Evolutionary conservation across 169 alveolate genomes (phyloP).

Genomic region (Eimeria maxima): DNA sequence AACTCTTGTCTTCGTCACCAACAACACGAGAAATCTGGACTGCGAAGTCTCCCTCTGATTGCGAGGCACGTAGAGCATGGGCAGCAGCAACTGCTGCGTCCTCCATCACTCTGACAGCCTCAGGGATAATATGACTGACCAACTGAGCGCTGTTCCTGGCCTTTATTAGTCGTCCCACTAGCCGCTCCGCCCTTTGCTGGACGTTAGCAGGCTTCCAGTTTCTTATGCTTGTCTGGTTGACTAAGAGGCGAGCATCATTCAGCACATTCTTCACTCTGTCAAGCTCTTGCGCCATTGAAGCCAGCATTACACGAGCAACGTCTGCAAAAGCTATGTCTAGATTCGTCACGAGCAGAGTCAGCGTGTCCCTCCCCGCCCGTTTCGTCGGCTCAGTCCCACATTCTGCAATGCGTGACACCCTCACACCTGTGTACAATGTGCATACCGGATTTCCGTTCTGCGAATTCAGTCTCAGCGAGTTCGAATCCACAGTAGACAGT

Average conservation of each 20-base stretch:
- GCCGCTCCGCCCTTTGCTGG: slow-evolving; percentile 32
- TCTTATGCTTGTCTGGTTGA: not conserved
- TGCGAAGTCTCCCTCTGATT: not conserved
- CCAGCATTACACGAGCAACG: slow-evolving; percentile 59
- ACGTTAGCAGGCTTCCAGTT: not conserved
- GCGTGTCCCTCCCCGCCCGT: not conserved
- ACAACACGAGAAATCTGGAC: not conserved
- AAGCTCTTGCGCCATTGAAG: not conserved
- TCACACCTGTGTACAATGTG: slow-evolving; percentile 54
- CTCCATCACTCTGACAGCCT: slow-evolving; percentile 60
- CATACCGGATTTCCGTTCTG: slow-evolving; percentile 55
- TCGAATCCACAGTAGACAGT: not conserved
- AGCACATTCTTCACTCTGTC: not conserved
- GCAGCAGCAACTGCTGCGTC: slow-evolving; percentile 36
- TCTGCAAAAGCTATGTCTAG: slow-evolving; percentile 11
- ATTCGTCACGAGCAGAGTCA: slow-evolving; percentile 36
- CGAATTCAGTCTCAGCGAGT: not conserved
- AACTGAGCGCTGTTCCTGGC: not conserved
- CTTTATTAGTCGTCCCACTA: not conserved
- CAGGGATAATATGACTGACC: slow-evolving; percentile 22
- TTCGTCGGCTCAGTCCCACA: slow-evolving; percentile 50
- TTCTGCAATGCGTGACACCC: slow-evolving; percentile 34
- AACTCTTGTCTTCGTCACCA: not conserved
- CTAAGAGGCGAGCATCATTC: not conserved
- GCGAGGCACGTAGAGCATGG: not conserved